These are phyloP conservation scores for Xylaria sp. DNA, from an alignment of 495 filamentous ascomycete genomes.

Conservation along the genomic window DNA sequence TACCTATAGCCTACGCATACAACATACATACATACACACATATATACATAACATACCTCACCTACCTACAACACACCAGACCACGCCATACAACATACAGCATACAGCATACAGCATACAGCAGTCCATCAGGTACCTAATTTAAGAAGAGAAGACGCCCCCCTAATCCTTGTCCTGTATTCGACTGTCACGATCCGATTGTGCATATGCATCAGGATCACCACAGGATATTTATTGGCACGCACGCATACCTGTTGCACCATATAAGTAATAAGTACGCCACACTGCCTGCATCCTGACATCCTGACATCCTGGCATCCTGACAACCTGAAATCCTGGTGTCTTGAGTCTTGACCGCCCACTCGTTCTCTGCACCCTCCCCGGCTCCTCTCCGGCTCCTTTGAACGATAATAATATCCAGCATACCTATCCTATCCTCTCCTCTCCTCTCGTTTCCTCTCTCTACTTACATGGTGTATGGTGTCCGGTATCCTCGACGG, in stretches of 20 bases:
- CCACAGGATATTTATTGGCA: conserved; percentile 1
- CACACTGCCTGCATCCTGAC: conserved; percentile 1
- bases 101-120: background rate
- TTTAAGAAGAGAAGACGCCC: background rate
- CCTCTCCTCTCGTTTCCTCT: too few relatives aligned
- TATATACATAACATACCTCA: background rate
- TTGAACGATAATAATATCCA: background rate
- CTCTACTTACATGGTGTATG: too few relatives aligned
- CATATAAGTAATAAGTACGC: conserved; percentile 5
- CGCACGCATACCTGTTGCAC: background rate
- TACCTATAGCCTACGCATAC: too few relatives aligned
- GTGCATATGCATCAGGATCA: conserved; percentile 12
- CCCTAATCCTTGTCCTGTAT: conserved; percentile 6
- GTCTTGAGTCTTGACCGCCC: conserved; percentile 11
- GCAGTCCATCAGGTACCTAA: background rate
- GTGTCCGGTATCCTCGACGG: background rate
- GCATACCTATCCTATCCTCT: too few relatives aligned
- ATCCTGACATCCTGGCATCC: background rate
- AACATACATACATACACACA: too few relatives aligned
- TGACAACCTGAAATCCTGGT: background rate
- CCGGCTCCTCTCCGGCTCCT: conserved; percentile 8
- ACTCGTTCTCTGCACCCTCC: background rate
- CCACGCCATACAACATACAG: background rate
- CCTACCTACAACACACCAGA: background rate
- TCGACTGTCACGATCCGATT: conserved; percentile 15